Base-by-base conservation (phyloP, 2,329 filamentous ascomycete species). In the Metarhizium robertsii region DNA sequence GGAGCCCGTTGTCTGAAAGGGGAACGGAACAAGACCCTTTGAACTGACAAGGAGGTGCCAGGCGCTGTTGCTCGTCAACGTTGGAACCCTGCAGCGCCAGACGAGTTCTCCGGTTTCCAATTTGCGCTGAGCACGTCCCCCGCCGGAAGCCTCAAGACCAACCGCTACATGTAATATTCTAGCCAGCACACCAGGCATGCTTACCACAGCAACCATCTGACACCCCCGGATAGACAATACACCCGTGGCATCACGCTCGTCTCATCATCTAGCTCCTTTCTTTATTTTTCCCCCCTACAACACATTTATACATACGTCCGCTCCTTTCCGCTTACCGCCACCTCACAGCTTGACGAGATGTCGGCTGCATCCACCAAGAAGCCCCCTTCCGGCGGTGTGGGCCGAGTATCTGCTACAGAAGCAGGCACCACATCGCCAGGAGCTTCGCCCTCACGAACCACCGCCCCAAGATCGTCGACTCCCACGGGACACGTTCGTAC, bases 361-460 rank as follows among this genome's bases (percentile, higher is more conserved):
- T 80, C 79, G 52, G 69, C 74, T 58, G 71, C 73, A 59, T 71
- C 78, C 56, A 83, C 78, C 56, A 83, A 80, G 69, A 81, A 79
- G 68, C 77, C 78, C 55, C 73, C 76, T 56, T 70, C 74, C 58
- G 69, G 73, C 60, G 74, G 74, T 62, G 74, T 76, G 61, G 75
- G 75, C 54, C 72, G 75, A 61, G 70, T 72, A 14, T 71, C 75
- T 52, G 72, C 73, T 53, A 62, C 69, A 53, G 75, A 77, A 50
- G 63, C 68, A 51, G 58, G 60, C 54, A 58, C 67, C 36, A 65
- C 70, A 29, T 57, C 63, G 13, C 61, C 70, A 49, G 64, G 61
- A 56, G 60, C 72, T 2, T 71, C 76, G 36, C 69, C 72, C 10
- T 68, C 74, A 43, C 72, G 73, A 55, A 63, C 43, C 60, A 63